Base-by-base conservation (phyloP, 345 rosid species). In the Noccaea bulbosa region DNA sequence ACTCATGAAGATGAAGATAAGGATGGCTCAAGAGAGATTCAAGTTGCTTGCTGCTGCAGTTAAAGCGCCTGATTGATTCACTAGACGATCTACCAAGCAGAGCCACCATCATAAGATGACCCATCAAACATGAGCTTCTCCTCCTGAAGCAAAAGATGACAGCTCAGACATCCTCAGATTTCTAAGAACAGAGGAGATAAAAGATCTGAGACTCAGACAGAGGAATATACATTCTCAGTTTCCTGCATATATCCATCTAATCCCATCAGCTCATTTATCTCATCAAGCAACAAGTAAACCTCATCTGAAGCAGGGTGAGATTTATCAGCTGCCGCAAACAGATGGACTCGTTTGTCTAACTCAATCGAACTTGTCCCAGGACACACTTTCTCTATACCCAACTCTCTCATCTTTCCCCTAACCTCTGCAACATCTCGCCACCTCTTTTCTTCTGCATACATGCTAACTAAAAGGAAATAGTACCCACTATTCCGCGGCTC, bases 341-440 rank as follows among this genome's bases (percentile, higher is more conserved):
- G 72, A 82, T 84, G 77, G 10, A 83, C 54, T 71, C 65, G 51
- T 3, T 79, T 75, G 17, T 72, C 85, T 52, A 88, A 37, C 84
- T 81, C 89, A 47, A 90, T 85, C 85, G 78, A 88, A 77, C 97
- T 90, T 43, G 81, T 80, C 39, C 93, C 98, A 3, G 93, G 91
- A 77, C 63, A 74, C 73, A 58, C 50, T 70, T 85, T 84, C 71
- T 84, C 87, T 48, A 85, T 71, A 4, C 88, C 86, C 47, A 69
- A 62, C 61, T 83, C 82, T 73, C 80, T 84, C 91, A 85, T 88
- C 48, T 44, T 57, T 54, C 77, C 82, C 63, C 91, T 84, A 34
- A 85, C 65, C 80, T 74, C 81, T 43, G 81, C 83, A 48, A 83
- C 89, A 71, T 89, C 87, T 49, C 76, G 65, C 96, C 98, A 92